Percentiles rank a stretch among this genome's conserved stretches.
These are phyloP conservation scores for Staphylotrichum tortipilum DNA, from an alignment of 495 filamentous ascomycete genomes.

Conservation along the genomic window DNA sequence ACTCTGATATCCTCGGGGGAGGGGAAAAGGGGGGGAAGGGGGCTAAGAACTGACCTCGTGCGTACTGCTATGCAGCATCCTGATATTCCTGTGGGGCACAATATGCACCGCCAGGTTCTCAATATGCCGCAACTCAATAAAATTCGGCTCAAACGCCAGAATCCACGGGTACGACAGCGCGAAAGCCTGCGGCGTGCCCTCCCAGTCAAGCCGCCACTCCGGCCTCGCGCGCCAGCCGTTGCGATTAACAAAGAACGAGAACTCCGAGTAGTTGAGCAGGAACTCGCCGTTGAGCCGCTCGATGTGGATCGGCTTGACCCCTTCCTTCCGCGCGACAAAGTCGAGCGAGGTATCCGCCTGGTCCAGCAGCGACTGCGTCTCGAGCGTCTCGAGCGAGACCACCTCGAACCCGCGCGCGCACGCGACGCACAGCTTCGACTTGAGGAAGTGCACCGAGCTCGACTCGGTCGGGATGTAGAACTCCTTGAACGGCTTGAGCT, in stretches of 20 bases:
- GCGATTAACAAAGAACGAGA: conserved; percentile 97
- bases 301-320: conserved; percentile 93
- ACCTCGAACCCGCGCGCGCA: conserved; percentile 95
- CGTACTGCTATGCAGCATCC: conserved; percentile 93
- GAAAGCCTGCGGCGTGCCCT: conserved; percentile 83
- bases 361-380: conserved; percentile 93
- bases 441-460: conserved; percentile 92
- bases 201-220: conserved; percentile 97
- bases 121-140: conserved; percentile 91
- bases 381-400: conserved; percentile 90
- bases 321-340: conserved; percentile 88
- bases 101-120: conserved; percentile 92
- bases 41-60: conserved; percentile 64
- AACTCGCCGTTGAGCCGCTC: conserved; percentile 95
- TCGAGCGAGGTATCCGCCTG: conserved; percentile 97
- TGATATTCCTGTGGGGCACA: conserved; percentile 86
- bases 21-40: neutral
- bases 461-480: conserved; percentile 98
- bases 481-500: conserved; percentile 95
- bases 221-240: conserved; percentile 94
- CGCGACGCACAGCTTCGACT: conserved; percentile 91
- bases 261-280: conserved; percentile 94
- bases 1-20: neutral
- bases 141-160: conserved; percentile 96
- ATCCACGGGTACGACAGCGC: conserved; percentile 93